These are phyloP conservation scores for Dendrobium nobile DNA, from an alignment of 106 monocot species.

Conservation along the genomic window DNA sequence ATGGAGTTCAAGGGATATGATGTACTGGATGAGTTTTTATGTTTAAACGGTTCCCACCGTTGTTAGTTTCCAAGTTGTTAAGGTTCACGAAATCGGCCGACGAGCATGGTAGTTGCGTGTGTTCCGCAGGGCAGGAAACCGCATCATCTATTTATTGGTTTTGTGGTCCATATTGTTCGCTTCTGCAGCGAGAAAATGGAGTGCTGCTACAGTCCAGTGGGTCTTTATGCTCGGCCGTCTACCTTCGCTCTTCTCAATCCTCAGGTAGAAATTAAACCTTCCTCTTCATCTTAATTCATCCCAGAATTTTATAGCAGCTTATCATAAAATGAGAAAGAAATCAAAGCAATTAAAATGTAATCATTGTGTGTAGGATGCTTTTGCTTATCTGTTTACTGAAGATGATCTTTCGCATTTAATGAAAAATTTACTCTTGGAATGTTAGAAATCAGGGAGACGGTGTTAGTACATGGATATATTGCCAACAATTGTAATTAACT, in stretches of 20 bases:
- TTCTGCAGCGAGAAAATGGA: constrained; percentile 7
- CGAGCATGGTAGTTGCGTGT: background rate
- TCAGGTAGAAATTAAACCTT: constrained; percentile 2
- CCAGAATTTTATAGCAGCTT: no score
- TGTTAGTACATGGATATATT: no score
- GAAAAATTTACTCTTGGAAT: background rate
- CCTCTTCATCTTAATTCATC: background rate
- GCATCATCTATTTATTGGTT: background rate
- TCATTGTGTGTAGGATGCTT: no score
- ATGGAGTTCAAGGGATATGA: no score
- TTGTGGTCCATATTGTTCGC: background rate
- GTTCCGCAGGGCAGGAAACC: background rate
- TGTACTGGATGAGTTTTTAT: no score
- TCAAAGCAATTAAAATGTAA: no score
- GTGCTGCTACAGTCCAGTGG: constrained; percentile 6
- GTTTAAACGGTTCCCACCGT: no score
- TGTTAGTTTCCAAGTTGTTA: no score
- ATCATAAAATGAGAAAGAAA: no score
- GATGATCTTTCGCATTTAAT: background rate
- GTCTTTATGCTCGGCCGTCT: constrained; percentile 1
- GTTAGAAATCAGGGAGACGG: no score
- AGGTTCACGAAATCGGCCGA: no score
- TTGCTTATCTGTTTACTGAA: background rate
- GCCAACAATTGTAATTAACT: no score
- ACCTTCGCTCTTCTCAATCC: background rate